Percentiles rank a stretch among this genome's conserved stretches.
phyloP scores from a whole-genome alignment of 768 basidiomycete genomes.

The Kwoniella europaea region DNA sequence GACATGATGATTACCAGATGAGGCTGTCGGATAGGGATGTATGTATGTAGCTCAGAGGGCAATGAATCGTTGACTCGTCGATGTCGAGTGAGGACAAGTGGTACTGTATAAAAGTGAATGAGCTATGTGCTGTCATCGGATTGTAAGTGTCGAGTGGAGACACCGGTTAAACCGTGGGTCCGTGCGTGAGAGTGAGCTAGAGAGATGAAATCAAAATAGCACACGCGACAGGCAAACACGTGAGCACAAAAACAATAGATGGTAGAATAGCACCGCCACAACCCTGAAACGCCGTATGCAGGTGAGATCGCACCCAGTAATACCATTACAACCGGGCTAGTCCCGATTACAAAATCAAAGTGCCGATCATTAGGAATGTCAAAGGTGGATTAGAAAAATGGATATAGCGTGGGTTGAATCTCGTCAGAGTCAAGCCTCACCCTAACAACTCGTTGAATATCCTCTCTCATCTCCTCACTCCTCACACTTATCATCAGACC shows the following conservation, averaged over 20 bases:
- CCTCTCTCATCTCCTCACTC: background rate
- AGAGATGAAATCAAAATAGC: background rate
- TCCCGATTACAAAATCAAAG: no score
- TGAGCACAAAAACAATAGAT: background rate
- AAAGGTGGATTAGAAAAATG: background rate
- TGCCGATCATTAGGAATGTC: background rate
- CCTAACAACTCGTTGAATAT: background rate
- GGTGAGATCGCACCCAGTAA: no score
- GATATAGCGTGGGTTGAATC: background rate
- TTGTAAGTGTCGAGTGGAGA: background rate
- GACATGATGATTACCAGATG: slow-evolving; percentile 3
- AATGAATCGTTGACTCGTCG: no score
- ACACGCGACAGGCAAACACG: slow-evolving; percentile 9
- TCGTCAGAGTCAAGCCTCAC: background rate
- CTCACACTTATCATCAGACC: background rate
- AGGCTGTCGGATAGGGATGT: background rate
- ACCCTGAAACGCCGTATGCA: slow-evolving; percentile 16
- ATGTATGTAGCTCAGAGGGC: no score
- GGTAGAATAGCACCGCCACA: slow-evolving; percentile 12
- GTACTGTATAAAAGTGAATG: background rate
- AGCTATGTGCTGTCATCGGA: background rate
- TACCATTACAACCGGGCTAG: no score
- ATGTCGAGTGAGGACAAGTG: no score
- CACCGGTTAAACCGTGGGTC: slow-evolving; percentile 17
- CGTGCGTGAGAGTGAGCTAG: slow-evolving; percentile 4